Percentiles rank a stretch among this genome's conserved stretches.
These are phyloP conservation scores for Crithidia mellificae DNA, from an alignment of 208 protist genomes.

Conservation along the genomic window DNA sequence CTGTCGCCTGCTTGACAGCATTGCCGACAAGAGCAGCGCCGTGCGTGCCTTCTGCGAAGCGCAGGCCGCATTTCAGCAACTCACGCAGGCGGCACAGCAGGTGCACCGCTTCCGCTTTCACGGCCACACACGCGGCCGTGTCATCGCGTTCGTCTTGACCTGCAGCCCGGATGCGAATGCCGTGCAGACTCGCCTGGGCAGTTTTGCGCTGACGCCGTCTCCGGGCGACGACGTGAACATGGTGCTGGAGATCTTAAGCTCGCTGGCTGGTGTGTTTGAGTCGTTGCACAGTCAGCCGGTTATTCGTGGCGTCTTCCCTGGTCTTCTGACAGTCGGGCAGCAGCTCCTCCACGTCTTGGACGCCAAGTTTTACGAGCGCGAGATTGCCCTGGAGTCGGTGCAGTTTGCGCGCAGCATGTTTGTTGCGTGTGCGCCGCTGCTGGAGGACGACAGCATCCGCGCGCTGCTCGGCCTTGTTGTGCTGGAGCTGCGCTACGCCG, in stretches of 20 bases:
- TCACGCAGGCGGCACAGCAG: conserved; percentile 29
- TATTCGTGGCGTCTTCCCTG: conserved; percentile 38
- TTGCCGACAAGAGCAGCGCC: conserved; percentile 44
- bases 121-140: conserved; percentile 42
- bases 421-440: conserved; percentile 39
- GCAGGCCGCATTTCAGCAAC: conserved; percentile 18
- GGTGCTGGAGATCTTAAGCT: conserved; percentile 33
- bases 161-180: conserved; percentile 24
- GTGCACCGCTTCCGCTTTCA: conserved; percentile 23
- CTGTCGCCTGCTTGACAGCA: conserved; percentile 55
- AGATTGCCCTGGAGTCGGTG: conserved; percentile 43
- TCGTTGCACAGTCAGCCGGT: conserved; percentile 49
- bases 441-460: conserved; percentile 42
- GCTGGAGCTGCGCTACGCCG: conserved; percentile 28
- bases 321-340: conserved; percentile 28
- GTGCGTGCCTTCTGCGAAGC: conserved; percentile 29
- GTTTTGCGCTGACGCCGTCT: conserved; percentile 13
- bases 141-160: conserved; percentile 51
- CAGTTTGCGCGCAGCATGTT: conserved; percentile 52
- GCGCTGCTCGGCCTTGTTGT: conserved; percentile 40
- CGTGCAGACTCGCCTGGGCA: conserved; percentile 23
- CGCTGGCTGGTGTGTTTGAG: conserved; percentile 50
- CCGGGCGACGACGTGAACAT: conserved; percentile 27
- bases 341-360: conserved; percentile 28
- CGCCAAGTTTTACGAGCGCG: conserved; percentile 40